Base-by-base conservation (phyloP, 1,284 basidiomycete species). In the Malassezia brasiliensis region DNA sequence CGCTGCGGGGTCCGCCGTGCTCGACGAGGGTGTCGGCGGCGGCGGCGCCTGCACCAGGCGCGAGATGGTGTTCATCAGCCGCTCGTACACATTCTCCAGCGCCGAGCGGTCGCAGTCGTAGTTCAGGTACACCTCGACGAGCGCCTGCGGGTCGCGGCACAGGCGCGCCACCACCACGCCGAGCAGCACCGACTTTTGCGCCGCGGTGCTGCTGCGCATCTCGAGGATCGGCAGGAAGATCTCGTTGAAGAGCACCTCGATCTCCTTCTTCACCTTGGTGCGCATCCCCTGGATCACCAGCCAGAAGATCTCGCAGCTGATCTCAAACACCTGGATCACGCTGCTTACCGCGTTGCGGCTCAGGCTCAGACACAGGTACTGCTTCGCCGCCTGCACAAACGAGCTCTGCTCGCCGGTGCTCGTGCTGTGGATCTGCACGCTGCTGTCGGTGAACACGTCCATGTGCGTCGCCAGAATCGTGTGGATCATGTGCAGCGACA, bases 251-350 rank as follows among this genome's bases (percentile, higher is more conserved):
- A 99, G 80, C 36, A 99, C 91, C 76, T 96, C 94, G 61, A 98
- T 96, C 77, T 99, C 96, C 86, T 96, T 96, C 88, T 99, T 99
- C 61, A 99, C 82, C 77, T 90, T 94, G 30, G 89, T 90, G 31
- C 94, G 83, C 84, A 99, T 86, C 5, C 88, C 88, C 48, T 86
- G 83, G 20, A 99, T 77, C 44, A 96, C 87, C 64, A 88, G 83
- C 90, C 93, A 98, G 76, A 98, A 98, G 65, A 98, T 96, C 77
- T 98, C 94, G 52, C 96, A 91, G 68, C 88, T 89, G 50, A 93
- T 84, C 75, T 99, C 96, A 75, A 99, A 99, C 19, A 99, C 91
- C 76, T 94, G 91, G 17, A 86, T 86, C 19, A 98, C 88, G 8
- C 90, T 85, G 72, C 88, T 91, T 60, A 96, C 87, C 46, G 93